These are phyloP conservation scores for Camellia sinensis DNA, from an alignment of 148 eudicot genomes.

Conservation along the genomic window DNA sequence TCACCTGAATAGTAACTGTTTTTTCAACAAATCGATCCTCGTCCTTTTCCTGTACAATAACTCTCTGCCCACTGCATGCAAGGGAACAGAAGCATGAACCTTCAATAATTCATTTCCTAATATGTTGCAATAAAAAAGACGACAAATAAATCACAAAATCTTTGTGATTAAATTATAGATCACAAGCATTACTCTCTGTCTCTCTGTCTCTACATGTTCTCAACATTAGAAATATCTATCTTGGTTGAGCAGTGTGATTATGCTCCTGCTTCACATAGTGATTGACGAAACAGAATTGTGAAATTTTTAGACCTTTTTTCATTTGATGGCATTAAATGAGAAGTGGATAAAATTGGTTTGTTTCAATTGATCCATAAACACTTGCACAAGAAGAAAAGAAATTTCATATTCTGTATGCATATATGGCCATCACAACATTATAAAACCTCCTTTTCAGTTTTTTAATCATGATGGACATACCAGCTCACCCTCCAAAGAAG, in stretches of 20 bases:
- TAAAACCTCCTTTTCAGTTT: too few relatives aligned
- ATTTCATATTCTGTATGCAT: too few relatives aligned
- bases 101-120: not conserved
- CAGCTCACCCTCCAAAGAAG: not conserved
- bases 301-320: not conserved
- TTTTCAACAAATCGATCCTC: conserved; percentile 55
- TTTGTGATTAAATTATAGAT: not conserved
- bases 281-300: not conserved
- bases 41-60: conserved; percentile 57
- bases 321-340: not conserved
- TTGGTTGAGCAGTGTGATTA: too few relatives aligned
- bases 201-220: not conserved
- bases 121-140: not conserved
- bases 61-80: conserved; percentile 84
- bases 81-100: conserved; percentile 21
- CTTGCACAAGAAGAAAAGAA: too few relatives aligned
- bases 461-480: too few relatives aligned
- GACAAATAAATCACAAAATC: not conserved
- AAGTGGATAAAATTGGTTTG: too few relatives aligned
- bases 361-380: too few relatives aligned
- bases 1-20: conserved; percentile 83
- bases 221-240: not conserved
- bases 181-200: not conserved
- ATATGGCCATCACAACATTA: too few relatives aligned
- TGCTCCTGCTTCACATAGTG: not conserved